Base-by-base conservation (phyloP, 2,329 filamentous ascomycete species). In the Zymoseptoria ardabiliae region DNA sequence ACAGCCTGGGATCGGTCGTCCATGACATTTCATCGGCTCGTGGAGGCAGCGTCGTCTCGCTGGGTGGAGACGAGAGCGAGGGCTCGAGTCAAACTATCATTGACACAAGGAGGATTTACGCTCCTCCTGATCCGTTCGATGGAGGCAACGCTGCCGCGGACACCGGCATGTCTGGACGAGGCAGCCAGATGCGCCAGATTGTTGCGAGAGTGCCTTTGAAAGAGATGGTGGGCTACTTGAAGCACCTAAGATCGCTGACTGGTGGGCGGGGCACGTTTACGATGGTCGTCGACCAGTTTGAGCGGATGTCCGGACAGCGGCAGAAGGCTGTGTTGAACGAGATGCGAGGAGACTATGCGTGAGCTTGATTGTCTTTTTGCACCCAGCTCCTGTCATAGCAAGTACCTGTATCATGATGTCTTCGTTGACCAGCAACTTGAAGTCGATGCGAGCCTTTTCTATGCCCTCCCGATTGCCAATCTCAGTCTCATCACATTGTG, bases 211-310 rank as follows among this genome's bases (percentile, higher is more conserved):
- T 97, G 25, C 94, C 94, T 30, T 80, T 97, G 68, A 95, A 94
- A 76, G 93, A 97, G 75, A 97, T 97, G 90, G 87, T 97, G 41
- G 90, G 93, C 50, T 99, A 97, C 74, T 79, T 97, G 67, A 90
- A 91, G 72, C 90, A 95, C 71, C 76, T 99, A 64, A 81, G 94
- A 56, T 92, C 90, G 74, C 82, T 96, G 78, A 99, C 93, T 3
- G 89, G 88, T 2, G 94, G 94, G 0, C 81, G 94, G 58, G 87
- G 87, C 0, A 89, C 86, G 1, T 90, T 90, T 72, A 84, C 89
- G 4, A 90, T 90, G 87, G 82, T 77, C 62, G 83, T 89, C 53
- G 86, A 90, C 76, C 80, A 81, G 45, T 90, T 89, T 72, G 86
- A 90, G 76, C 81, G 79, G 69, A 84, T 90, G 78, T 81, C 79